Base-by-base conservation (phyloP, 2,329 filamentous ascomycete genomes). In the Fusarium acutatum region DNA sequence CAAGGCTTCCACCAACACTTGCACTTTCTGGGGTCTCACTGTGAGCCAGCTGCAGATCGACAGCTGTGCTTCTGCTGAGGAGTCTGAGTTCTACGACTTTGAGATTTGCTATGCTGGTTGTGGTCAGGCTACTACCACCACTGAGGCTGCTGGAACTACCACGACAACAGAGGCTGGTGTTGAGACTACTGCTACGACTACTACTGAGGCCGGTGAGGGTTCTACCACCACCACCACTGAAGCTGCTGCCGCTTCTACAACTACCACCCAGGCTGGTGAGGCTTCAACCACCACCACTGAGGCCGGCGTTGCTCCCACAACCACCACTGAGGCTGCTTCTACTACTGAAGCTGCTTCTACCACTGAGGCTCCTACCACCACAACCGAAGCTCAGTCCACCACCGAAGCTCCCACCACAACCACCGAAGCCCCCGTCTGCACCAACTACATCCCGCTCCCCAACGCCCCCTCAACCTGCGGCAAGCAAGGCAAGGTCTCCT, bases 401-500 rank as follows among this genome's bases (percentile, higher is more conserved):
- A 67, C 52, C 3, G 64, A 67, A 17, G 64, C 58, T 22, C 26
- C 60, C 32, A 62, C 59, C 24, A 62, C 60, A 24, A 63, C 60
- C 40, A 34, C 60, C 1, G 41, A 20, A 28, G 65, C 67, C 9
- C 58, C 67, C 13, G 44, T 69, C 40, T 69, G 67, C 67, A 69
- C 65, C 13, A 53, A 41, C 44, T 69, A 64, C 52, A 34, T 65
- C 3, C 44, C 59, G 22, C 26, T 59, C 26, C 30, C 59, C 18
- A 34, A 64, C 35, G 44, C 54, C 0, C 68, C 68, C 37, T n/a
- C 49, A 20, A 60, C 32, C 38, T 71, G 68, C 26, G 68, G 68
- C 8, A 32, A 70, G 53, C 41, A 71, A 30, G 68, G 68, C 15
- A 60, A 54, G 28, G 67, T 71, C 30, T 50, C 44, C 28, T 71